Base-by-base conservation (phyloP, 2,329 filamentous ascomycete species). In the Fusarium buharicum region DNA sequence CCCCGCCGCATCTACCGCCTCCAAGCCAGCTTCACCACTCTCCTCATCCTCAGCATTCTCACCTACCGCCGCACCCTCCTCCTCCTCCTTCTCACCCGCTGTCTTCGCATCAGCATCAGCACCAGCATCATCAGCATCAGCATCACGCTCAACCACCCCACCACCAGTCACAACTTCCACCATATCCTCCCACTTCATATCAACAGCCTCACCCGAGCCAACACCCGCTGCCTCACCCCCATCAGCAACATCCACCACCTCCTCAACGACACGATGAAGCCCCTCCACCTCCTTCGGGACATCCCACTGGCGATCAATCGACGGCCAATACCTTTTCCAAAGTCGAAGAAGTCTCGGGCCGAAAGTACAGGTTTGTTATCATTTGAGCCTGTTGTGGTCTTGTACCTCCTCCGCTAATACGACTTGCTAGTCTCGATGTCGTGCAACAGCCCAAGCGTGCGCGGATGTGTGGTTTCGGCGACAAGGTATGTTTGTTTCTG, bases 381-480 rank as follows among this genome's bases (percentile, higher is more conserved):
- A 16, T 14, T 36, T 18, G 13, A 33, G 9, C 12, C 30, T 17
- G 27, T 10, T 20, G 16, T 34, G 38, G 33, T 48, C n/a, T 17
- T 30, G 9, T n/a, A 31, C 28, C 47, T 13, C 31, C 24, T 22
- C 37, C 27, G 39, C 69, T 72, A 51, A 74, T 47, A 30, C 38
- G 36, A 12, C 14, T 31, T 31, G 28, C 51, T 65, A 90, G 88
- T 60, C 84, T 97, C 46, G 82, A 89, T 66, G 92, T 97, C 58
- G 88, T 91, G 66, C 95, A 99, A 79, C 93, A 98, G 76, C 95
- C 95, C 46, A 84, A 92, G 70, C 88, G 95, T 70, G 95, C 95
- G 66, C 91, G 95, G 60, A 98, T 98, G 95, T 99, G 95, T 79
- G 95, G 95, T 8, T 99, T 98, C 79, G 95, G 95, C 62, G 95